A percentile compares a stretch with the other conserved stretches of the same genome.
Evolutionary conservation across 345 rosid species (phyloP).

Genomic region (Streptanthus diversifolius): DNA sequence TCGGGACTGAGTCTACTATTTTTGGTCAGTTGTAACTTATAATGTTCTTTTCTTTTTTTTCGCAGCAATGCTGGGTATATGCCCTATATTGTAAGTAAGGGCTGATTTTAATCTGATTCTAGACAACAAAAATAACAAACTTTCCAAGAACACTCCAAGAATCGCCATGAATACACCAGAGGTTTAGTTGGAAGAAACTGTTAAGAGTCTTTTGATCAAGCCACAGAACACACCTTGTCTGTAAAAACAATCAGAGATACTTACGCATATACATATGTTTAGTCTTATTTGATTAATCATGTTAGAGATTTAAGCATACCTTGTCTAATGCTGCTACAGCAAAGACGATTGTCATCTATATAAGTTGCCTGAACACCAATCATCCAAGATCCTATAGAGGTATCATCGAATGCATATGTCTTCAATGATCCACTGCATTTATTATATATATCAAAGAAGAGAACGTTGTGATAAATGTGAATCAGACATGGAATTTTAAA

Average conservation of each 20-base stretch:
- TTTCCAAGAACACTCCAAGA: background rate
- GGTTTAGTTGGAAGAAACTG: background rate
- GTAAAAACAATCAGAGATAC: conserved; percentile 20
- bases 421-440: conserved; percentile 83
- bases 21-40: conserved; percentile 11
- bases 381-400: conserved; percentile 93
- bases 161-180: background rate
- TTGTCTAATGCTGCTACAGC: conserved; percentile 84
- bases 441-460: background rate
- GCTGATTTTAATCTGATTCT: background rate
- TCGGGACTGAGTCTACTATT: background rate
- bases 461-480: background rate
- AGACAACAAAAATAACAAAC: background rate
- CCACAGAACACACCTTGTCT: conserved; percentile 69
- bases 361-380: conserved; percentile 86
- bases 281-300: background rate
- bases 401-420: conserved; percentile 81
- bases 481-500: background rate
- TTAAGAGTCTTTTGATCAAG: conserved; percentile 35
- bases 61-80: conserved; percentile 1
- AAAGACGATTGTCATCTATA: conserved; percentile 83
- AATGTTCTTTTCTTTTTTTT: background rate
- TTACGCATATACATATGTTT: background rate
- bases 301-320: conserved; percentile 39
- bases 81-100: background rate